A percentile compares a stretch with the other conserved stretches of the same genome.
Evolutionary conservation across 352 stramenopile species (phyloP).

Genomic region (Pythium aristosporum): DNA sequence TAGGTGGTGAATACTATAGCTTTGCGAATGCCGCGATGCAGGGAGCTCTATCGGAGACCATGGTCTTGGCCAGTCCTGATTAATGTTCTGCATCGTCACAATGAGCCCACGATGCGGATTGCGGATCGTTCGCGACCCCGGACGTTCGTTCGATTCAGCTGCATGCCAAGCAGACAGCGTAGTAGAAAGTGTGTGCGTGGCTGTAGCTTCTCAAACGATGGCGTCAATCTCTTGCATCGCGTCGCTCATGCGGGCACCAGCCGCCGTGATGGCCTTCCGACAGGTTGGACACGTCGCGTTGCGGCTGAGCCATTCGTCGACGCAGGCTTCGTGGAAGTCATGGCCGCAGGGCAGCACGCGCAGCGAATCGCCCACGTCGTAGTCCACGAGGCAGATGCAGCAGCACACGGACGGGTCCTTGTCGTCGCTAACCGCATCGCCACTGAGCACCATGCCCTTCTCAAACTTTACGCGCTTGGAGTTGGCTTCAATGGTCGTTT

Average conservation of each 20-base stretch:
- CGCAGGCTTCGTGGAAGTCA: conserved; percentile 26
- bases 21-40: too few species aligned
- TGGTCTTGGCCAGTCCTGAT: too few species aligned
- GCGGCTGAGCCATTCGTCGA: conserved; percentile 27
- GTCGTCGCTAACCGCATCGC: not conserved
- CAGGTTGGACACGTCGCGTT: conserved; percentile 27
- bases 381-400: conserved; percentile 29
- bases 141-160: too few species aligned
- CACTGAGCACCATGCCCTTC: conserved; percentile 11
- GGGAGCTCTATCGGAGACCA: too few species aligned
- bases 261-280: conserved; percentile 14
- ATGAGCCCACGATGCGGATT: too few species aligned
- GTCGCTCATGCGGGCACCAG: not conserved
- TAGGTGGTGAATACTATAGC: not conserved
- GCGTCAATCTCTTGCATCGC: conserved; percentile 17
- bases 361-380: conserved; percentile 20
- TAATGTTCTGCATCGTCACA: too few species aligned
- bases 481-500: conserved; percentile 20
- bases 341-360: conserved; percentile 23
- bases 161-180: not conserved
- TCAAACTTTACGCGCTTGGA: conserved; percentile 14
- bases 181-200: not conserved
- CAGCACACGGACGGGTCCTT: conserved; percentile 20
- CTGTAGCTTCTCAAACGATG: conserved; percentile 10
- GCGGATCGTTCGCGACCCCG: too few species aligned